Evolutionary conservation across 2,329 filamentous ascomycete genomes (phyloP), one percentile per base, ranked within the genome.

Genomic region (Monosporascus sp.): DNA sequence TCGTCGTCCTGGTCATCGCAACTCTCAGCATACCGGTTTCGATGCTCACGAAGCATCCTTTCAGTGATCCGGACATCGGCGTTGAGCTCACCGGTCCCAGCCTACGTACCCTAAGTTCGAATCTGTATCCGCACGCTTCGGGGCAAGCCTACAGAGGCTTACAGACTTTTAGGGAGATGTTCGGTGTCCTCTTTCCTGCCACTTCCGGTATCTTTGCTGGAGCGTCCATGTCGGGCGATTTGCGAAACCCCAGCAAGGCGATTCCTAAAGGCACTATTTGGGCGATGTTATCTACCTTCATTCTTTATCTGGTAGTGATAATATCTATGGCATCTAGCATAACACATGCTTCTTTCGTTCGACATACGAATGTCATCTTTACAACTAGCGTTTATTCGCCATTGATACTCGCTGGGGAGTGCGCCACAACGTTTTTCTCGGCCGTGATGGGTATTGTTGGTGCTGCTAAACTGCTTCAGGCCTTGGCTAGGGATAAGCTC

Each of bases 171-270:
- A 86, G 91, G 56, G 84, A 90, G 59, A 74, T 95, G 8, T 96
- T 96, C 71, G 91, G 90, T 2, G 90, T 96, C 56, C 72, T 96
- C 1, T 96, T 94, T 61, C 89, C 90, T 37, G 77, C 78, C 22
- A 81, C 78, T 1, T 80, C 73, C 3, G 78, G 80, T 24, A 84
- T 82, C 56, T 81, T 82, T 66, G 79, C 83, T 54, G 91, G 91
- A 18, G 90, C 90, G 6, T 93, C 89, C 60, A 95, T 96, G 90
- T 95, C 90, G 7, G 90, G 90, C 18, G 90, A 96, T 65, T 70
- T 96, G 48, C 87, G 82, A 56, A 86, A 90, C 57, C 90, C 90
- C 0, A 93, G 89, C 75, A 89, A 85, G 67, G 83, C 89, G 1
- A 96, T 96, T 50, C 90, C 90, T 0, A 86, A 83, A 56, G 90